Conservation (phyloP, 2,329 filamentous ascomycete species). For the Colletotrichum cordylinicola region DNA sequence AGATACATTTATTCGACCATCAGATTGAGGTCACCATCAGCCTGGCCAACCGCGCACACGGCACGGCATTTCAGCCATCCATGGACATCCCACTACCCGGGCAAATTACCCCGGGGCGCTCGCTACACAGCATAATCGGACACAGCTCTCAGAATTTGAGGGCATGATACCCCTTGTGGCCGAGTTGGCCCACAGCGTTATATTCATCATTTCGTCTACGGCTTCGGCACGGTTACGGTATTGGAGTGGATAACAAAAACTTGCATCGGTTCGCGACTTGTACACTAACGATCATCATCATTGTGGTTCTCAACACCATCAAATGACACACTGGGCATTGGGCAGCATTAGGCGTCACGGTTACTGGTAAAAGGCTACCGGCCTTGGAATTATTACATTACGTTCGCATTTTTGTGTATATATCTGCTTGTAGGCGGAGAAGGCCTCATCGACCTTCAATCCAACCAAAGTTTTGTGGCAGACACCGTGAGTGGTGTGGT, state of each 20-base stretch:
- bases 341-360: slow-evolving; percentile 19
- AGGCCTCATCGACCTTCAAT: slow-evolving; percentile 1
- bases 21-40: neutral
- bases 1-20: neutral
- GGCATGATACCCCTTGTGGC: slow-evolving; percentile 22
- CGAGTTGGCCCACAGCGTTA: slow-evolving; percentile 20
- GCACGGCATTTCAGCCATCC: neutral
- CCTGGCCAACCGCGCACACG: neutral
- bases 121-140: slow-evolving; percentile 17
- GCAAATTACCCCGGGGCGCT: neutral
- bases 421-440: neutral
- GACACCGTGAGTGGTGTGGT: neutral
- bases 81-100: neutral
- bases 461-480: neutral
- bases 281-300: slow-evolving; percentile 20
- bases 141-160: slow-evolving; percentile 13
- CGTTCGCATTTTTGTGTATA: slow-evolving; percentile 16
- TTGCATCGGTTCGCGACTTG: slow-evolving; percentile 21
- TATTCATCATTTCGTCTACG: slow-evolving; percentile 16
- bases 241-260: slow-evolving; percentile 19
- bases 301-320: slow-evolving; percentile 15
- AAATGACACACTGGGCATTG: slow-evolving; percentile 17
- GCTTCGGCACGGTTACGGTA: slow-evolving; percentile 21
- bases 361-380: neutral
- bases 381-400: neutral